A percentile compares a stretch with the other conserved stretches of the same genome.
Evolutionary conservation across 1,139 yeast species (phyloP).

Genomic region (Suhomyces maxii): DNA sequence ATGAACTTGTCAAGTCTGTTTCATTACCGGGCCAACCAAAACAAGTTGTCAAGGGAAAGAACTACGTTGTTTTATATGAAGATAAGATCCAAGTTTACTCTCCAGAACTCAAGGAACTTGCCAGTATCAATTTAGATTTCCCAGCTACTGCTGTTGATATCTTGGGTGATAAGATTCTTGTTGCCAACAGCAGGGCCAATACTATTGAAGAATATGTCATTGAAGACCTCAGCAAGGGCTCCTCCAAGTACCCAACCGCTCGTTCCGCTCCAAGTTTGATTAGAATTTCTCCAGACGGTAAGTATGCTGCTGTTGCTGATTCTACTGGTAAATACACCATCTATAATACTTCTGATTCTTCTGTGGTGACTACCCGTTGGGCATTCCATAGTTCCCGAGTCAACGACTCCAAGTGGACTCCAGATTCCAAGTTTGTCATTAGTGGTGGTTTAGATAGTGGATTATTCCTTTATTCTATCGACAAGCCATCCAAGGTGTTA

Average conservation of each 20-base stretch:
- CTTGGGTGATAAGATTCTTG: conserved; percentile 42
- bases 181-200: conserved; percentile 50
- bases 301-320: conserved; percentile 81
- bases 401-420: conserved; percentile 75
- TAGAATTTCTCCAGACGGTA: conserved; percentile 69
- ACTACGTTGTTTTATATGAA: conserved; percentile 49
- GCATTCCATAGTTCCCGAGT: conserved; percentile 88
- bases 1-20: conserved; percentile 25
- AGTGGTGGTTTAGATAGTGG: conserved; percentile 86
- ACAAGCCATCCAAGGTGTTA: conserved; percentile 72
- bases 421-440: conserved; percentile 68
- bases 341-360: conserved; percentile 54
- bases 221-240: conserved; percentile 14
- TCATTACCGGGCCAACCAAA: conserved; percentile 65
- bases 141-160: conserved; percentile 39
- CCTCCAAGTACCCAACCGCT: conserved; percentile 41
- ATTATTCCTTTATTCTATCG: conserved; percentile 75
- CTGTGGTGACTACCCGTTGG: conserved; percentile 86
- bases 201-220: conserved; percentile 30
- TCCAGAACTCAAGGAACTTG: conserved; percentile 18
- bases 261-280: conserved; percentile 64
- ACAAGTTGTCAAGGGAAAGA: conserved; percentile 37
- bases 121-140: conserved; percentile 29
- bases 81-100: conserved; percentile 38
- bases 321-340: conserved; percentile 78